Evolutionary conservation across 805 yeast genomes (phyloP).

Genomic region (Pichia membranifaciens): DNA sequence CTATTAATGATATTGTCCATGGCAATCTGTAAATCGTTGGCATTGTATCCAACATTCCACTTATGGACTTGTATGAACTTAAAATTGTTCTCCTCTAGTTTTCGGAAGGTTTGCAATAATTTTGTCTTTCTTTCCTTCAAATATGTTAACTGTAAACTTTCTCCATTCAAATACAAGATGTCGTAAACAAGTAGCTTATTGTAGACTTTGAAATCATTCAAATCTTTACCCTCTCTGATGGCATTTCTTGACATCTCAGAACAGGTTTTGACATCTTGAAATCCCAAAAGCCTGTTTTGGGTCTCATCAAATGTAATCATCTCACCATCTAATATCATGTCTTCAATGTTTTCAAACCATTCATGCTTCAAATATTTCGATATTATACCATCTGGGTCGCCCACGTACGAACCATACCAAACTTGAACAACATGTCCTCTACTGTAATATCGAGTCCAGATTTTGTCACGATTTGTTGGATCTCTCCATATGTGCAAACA

Average conservation of each 20-base stretch:
- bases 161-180: conserved; percentile 62
- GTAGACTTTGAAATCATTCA: conserved; percentile 24
- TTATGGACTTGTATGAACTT: conserved; percentile 40
- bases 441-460: conserved; percentile 63
- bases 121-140: conserved; percentile 51
- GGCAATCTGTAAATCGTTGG: conserved; percentile 47
- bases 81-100: conserved; percentile 41
- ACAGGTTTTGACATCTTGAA: conserved; percentile 67
- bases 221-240: background rate
- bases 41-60: conserved; percentile 34
- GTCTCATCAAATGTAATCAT: conserved; percentile 81
- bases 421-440: conserved; percentile 70
- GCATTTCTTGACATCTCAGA: background rate
- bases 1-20: conserved; percentile 52
- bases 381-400: conserved; percentile 22
- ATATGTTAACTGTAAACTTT: conserved; percentile 48
- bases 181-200: conserved; percentile 71
- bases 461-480: conserved; percentile 31
- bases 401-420: conserved; percentile 28
- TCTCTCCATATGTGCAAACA: conserved; percentile 61
- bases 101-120: conserved; percentile 38
- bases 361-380: conserved; percentile 30
- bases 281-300: conserved; percentile 50
- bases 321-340: conserved; percentile 76
- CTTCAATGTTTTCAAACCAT: conserved; percentile 27